phyloP scores from a whole-genome alignment of 306 rosid genomes.

The Ormosia emarginata region DNA sequence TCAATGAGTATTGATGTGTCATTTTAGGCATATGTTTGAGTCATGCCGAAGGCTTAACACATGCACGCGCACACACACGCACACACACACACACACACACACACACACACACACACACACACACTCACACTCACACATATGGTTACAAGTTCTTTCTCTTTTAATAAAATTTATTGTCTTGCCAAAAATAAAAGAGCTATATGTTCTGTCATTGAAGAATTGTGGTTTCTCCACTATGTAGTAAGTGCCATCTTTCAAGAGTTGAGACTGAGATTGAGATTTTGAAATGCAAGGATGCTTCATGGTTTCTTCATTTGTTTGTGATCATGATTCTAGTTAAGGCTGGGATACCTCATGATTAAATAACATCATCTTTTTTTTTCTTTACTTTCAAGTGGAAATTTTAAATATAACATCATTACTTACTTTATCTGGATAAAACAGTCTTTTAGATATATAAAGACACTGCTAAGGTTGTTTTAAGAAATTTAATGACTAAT shows the following conservation, averaged over 20 bases:
- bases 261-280: background rate
- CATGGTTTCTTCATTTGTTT: background rate
- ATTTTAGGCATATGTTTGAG: background rate
- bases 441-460: background rate
- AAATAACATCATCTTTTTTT: background rate
- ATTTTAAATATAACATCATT: background rate
- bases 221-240: background rate
- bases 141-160: background rate
- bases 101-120: background rate
- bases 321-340: background rate
- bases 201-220: background rate
- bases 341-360: background rate
- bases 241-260: background rate
- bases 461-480: background rate
- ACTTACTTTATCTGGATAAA: background rate
- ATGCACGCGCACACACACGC: background rate
- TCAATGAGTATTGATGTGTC: background rate
- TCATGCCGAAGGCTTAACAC: slow-evolving; percentile 2
- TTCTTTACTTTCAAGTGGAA: no score
- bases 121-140: background rate
- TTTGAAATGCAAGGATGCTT: background rate
- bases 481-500: background rate
- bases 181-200: background rate
- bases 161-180: background rate
- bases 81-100: background rate